phyloP scores from a whole-genome alignment of 768 basidiomycete species.

The Favolaschia claudopus region DNA sequence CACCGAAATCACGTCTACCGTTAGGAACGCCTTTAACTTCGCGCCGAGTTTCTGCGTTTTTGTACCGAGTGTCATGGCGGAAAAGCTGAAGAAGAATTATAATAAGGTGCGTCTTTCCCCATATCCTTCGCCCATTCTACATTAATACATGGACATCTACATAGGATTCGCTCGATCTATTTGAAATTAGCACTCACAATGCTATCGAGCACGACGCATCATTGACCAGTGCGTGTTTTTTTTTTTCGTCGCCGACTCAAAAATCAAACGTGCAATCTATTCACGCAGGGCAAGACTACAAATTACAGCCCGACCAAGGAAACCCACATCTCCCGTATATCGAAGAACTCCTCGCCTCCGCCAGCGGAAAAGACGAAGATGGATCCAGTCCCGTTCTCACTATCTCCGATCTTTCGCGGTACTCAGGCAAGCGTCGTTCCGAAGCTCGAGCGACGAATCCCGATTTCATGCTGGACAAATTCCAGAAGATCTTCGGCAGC shows the following conservation, averaged over 20 bases:
- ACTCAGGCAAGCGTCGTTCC: constrained; percentile 50
- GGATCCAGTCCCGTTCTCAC: constrained; percentile 46
- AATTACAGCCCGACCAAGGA: constrained; percentile 46
- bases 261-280: not conserved
- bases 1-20: constrained; percentile 22
- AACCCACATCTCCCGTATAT: constrained; percentile 43
- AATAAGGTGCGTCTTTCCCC: constrained; percentile 8
- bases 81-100: constrained; percentile 47
- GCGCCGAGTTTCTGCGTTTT: constrained; percentile 53
- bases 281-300: constrained; percentile 59
- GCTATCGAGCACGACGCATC: constrained; percentile 54
- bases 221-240: constrained; percentile 37
- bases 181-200: constrained; percentile 57
- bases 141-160: too few relatives aligned
- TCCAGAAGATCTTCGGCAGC: constrained; percentile 38
- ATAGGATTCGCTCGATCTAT: constrained; percentile 49
- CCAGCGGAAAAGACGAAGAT: constrained; percentile 46
- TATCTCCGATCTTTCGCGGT: constrained; percentile 48
- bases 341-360: constrained; percentile 48
- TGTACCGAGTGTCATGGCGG: constrained; percentile 47
- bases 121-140: not conserved
- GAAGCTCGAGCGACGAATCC: constrained; percentile 49
- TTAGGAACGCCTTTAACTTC: constrained; percentile 57
- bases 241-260: not conserved
- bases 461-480: constrained; percentile 44